These are phyloP conservation scores for Pichia sp. DNA, from an alignment of 1,139 yeast species.

Conservation along the genomic window DNA sequence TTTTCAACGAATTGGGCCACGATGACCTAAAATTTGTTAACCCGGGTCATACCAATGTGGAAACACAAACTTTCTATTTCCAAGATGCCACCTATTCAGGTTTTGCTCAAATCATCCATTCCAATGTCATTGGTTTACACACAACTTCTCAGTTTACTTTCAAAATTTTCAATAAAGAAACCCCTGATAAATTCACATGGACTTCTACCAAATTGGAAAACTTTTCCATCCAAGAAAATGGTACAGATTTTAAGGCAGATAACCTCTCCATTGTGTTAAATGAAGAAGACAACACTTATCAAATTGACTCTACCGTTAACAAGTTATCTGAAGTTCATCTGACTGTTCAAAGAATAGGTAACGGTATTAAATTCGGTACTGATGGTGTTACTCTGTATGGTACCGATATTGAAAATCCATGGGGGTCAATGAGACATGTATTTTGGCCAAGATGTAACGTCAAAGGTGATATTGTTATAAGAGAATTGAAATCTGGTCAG, in stretches of 20 bases:
- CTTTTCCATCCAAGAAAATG: slow-evolving; percentile 49
- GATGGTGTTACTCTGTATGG: slow-evolving; percentile 86
- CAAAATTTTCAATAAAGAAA: slow-evolving; percentile 52
- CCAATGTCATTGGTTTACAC: slow-evolving; percentile 81
- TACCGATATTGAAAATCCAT: slow-evolving; percentile 69
- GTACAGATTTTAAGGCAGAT: slow-evolving; percentile 76
- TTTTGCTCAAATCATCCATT: slow-evolving; percentile 90
- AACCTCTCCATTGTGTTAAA: slow-evolving; percentile 53
- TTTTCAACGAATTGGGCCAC: slow-evolving; percentile 44
- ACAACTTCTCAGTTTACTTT: slow-evolving; percentile 95
- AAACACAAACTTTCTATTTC: slow-evolving; percentile 89
- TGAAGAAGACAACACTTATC: slow-evolving; percentile 42
- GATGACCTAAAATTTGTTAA: slow-evolving; percentile 65
- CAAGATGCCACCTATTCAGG: slow-evolving; percentile 61
- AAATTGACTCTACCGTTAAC: slow-evolving; percentile 57
- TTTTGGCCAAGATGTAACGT: slow-evolving; percentile 91
- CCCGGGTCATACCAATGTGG: slow-evolving; percentile 83
- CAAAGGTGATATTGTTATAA: slow-evolving; percentile 45
- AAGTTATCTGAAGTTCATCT: slow-evolving; percentile 70
- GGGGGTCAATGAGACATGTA: slow-evolving; percentile 95
- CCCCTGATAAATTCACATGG: slow-evolving; percentile 58
- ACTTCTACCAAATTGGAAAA: slow-evolving; percentile 85
- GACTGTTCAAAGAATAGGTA: slow-evolving; percentile 50
- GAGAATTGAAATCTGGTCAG: slow-evolving; percentile 10
- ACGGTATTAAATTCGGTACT: slow-evolving; percentile 84